phyloP scores from a whole-genome alignment of 2,329 filamentous ascomycete species.

The Xylaria digitata region DNA sequence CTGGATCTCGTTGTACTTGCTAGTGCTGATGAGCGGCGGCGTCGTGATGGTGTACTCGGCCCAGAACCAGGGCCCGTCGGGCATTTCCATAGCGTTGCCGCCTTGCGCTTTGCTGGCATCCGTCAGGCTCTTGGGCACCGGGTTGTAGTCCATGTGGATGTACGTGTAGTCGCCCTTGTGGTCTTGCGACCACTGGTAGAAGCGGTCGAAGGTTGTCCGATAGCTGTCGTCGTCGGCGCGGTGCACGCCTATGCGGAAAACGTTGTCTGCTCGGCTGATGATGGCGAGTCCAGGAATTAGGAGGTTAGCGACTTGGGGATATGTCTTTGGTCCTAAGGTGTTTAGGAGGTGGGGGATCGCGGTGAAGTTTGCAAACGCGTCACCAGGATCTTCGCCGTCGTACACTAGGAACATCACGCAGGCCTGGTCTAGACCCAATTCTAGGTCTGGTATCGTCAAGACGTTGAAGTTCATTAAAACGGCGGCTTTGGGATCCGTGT shows the following conservation, averaged over 20 bases:
- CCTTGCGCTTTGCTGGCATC: slow-evolving; percentile 32
- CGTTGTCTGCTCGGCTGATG: slow-evolving; percentile 29
- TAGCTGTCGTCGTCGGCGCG: slow-evolving; percentile 32
- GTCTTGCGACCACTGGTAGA: slow-evolving; percentile 28
- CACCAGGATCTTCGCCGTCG: slow-evolving; percentile 25
- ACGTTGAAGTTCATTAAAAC: slow-evolving; percentile 31
- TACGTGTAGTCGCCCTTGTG: slow-evolving; percentile 31
- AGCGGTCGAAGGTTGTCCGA: slow-evolving; percentile 19
- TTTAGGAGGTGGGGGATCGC: slow-evolving; percentile 28
- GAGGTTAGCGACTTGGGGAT: slow-evolving; percentile 27
- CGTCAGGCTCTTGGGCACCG: slow-evolving; percentile 28
- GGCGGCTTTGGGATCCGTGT: slow-evolving; percentile 31
- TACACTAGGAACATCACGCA: slow-evolving; percentile 35
- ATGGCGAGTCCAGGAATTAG: slow-evolving; percentile 19
- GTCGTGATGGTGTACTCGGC: slow-evolving; percentile 33
- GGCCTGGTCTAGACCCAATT: slow-evolving; percentile 28
- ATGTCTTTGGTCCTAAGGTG: slow-evolving; percentile 23
- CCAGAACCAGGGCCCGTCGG: slow-evolving; percentile 35
- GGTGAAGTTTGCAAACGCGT: slow-evolving; percentile 28
- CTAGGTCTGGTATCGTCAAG: slow-evolving; percentile 23
- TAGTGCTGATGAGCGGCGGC: slow-evolving; percentile 17
- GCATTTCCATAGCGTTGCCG: slow-evolving; percentile 34
- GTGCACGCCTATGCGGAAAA: slow-evolving; percentile 34
- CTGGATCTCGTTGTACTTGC: slow-evolving; percentile 27
- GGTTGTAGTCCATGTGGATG: slow-evolving; percentile 35